These are phyloP conservation scores for Daedaleopsis sinensis DNA, from an alignment of 768 basidiomycete species.

Conservation along the genomic window DNA sequence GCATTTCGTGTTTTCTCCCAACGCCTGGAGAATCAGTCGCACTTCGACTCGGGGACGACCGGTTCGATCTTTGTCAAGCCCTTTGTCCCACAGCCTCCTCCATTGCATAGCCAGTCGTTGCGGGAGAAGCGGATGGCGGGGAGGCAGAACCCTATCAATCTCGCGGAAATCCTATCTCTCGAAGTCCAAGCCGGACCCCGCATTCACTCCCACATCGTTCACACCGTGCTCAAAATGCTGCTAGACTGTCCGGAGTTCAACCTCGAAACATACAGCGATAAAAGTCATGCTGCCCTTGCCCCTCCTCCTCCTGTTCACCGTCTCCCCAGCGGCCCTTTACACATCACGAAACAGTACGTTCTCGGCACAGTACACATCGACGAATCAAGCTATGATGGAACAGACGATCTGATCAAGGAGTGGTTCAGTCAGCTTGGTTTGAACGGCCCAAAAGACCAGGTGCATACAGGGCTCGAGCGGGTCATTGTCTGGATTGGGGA, in stretches of 20 bases:
- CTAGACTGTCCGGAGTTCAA: neutral
- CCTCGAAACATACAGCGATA: neutral
- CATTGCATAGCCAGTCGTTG: neutral
- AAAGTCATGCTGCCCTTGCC: neutral
- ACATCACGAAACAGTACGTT: neutral
- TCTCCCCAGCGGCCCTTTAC: neutral
- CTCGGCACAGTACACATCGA: neutral
- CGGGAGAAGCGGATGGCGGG: neutral
- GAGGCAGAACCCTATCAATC: neutral
- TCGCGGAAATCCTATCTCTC: neutral
- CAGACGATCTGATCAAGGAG: neutral
- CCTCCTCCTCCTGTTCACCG: neutral
- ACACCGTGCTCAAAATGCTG: neutral
- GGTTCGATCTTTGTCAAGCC: neutral
- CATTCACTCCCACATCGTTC: neutral
- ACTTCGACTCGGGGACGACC: neutral
- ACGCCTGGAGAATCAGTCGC: neutral
- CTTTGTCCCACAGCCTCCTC: neutral
- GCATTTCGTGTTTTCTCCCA: neutral
- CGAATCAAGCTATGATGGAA: neutral
- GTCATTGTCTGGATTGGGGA: constrained; percentile 40
- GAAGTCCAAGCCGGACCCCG: neutral
- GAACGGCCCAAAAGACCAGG: neutral
- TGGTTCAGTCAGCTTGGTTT: neutral
- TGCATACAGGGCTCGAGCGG: neutral